Conservation (phyloP, 768 basidiomycete species). For the Bullera alba region DNA sequence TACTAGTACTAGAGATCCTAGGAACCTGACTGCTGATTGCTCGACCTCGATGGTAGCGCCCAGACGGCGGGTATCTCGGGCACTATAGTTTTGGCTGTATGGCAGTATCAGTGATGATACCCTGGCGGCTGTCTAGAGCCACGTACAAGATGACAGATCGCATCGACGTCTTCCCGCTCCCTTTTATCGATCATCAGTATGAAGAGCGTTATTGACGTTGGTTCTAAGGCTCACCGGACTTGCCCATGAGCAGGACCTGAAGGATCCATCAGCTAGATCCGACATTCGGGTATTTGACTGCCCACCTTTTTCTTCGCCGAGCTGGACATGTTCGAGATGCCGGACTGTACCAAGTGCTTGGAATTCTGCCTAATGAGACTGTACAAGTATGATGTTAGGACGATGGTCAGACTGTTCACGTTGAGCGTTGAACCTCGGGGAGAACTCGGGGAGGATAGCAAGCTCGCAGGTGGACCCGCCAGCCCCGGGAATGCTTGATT, state of each 20-base stretch:
- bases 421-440: too few relatives aligned
- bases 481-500: too few relatives aligned
- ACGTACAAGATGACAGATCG: constrained; percentile 95
- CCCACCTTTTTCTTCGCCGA: constrained; percentile 26
- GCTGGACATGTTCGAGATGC: constrained; percentile 22
- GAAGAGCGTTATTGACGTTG: too few relatives aligned
- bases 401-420: too few relatives aligned
- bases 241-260: constrained; percentile 96
- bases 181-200: too few relatives aligned
- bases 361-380: too few relatives aligned
- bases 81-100: constrained; percentile 84
- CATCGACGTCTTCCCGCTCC: constrained; percentile 77
- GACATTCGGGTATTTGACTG: not conserved
- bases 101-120: not conserved
- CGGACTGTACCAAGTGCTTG: too few relatives aligned
- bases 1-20: constrained; percentile 81
- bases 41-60: constrained; percentile 98
- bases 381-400: too few relatives aligned
- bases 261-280: constrained; percentile 1
- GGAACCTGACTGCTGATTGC: constrained; percentile 92
- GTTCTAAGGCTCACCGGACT: constrained; percentile 62
- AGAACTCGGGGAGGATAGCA: too few relatives aligned
- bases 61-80: constrained; percentile 78
- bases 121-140: not conserved
- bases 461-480: too few relatives aligned